phyloP scores from a whole-genome alignment of 148 eudicot species.

The Rhododendron williamsianum region DNA sequence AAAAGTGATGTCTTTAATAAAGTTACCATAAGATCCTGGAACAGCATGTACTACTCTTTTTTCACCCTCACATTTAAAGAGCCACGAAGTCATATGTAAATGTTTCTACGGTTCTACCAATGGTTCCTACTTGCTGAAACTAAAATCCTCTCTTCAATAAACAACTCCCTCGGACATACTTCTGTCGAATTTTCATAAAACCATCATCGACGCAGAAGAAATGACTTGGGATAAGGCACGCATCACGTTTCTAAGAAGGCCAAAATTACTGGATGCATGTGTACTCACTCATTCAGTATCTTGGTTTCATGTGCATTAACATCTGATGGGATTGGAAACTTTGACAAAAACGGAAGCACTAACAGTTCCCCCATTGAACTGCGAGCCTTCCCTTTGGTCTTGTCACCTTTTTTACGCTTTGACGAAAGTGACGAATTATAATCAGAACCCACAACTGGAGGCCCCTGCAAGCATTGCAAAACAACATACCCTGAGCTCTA shows the following conservation, averaged over 20 bases:
- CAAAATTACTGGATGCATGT: constrained; percentile 6
- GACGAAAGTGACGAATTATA: constrained; percentile 33
- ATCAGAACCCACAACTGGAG: constrained; percentile 41
- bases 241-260: not conserved
- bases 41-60: not conserved
- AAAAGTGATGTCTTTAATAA: not conserved
- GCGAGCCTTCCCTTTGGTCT: constrained; percentile 49
- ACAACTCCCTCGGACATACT: not conserved
- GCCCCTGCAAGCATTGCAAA: constrained; percentile 49
- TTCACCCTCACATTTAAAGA: not conserved
- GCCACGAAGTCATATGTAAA: not conserved
- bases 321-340: constrained; percentile 59
- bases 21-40: not conserved
- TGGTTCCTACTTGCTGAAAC: not conserved
- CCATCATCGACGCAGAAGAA: not conserved
- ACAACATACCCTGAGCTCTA: not conserved
- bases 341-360: constrained; percentile 74
- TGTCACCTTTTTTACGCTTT: constrained; percentile 78
- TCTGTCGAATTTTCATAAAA: not conserved
- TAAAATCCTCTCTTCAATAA: not conserved
- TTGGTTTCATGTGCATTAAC: constrained; percentile 29
- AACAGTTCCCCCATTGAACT: constrained; percentile 67
- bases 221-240: not conserved
- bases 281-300: constrained; percentile 51
- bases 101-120: not conserved